Base-by-base conservation (phyloP, 1,139 yeast genomes). In the Yamadazyma taylorii region DNA sequence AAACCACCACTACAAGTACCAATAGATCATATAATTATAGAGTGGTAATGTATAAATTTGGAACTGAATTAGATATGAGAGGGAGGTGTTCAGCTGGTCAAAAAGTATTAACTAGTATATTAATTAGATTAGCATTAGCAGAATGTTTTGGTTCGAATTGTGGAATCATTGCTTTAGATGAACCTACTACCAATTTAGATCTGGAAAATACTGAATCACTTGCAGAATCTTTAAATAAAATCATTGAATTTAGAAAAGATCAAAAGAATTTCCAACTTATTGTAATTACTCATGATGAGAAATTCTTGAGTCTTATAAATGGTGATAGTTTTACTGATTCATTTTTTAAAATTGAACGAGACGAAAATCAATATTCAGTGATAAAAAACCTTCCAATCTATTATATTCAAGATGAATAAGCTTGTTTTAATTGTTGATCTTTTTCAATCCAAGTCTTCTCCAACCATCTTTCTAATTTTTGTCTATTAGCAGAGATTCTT, bases 71-170 rank as follows among this genome's bases (percentile, higher is more conserved):
- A 33, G 99, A 94, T 55, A 94, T 94, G 99, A 75, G 98, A 47
- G 99, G 98, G 0, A 69, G 98, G 40, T 94, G 99, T 59, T 88
- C 97, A 2, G 98, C 98, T 0, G 99, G 99, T 1, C 99, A 94
- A 60, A 88, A 89, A 56, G 97, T 94, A 2, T 66, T 94, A 38
- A 96, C 98, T 0, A 84, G 95, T 39, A 89, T 94, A 37, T 81
- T 94, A 26, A 90, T 94, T 37, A 73, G 99, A 38, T 67, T 94
- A 41, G 97, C 97, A 0, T 66, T 94, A 35, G 95, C 97, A 0
- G 98, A 94, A 59, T 88, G 97, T 55, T 92, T 94, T 66, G 98
- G 98, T 7, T 75, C 81, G 1, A 88, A 85, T 55, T 92, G 97
- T 66, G 98, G 98, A 36, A 84, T 92, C 56, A 87, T 94, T 51